These are phyloP conservation scores for Nosema muscidifuracis DNA, from an alignment of 371 early-diverging fungal genomes.

Conservation along the genomic window DNA sequence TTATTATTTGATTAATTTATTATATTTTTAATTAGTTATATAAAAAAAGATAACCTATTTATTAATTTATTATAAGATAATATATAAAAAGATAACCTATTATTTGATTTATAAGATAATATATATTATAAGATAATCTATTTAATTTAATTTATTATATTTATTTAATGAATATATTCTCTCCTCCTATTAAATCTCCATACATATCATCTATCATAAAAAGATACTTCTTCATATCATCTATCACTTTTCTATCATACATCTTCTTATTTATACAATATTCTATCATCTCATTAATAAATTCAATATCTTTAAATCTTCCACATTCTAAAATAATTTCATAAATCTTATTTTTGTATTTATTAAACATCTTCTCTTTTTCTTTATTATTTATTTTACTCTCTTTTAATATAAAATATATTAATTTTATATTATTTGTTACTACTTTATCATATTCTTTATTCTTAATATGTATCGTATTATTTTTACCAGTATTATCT, in stretches of 20 bases:
- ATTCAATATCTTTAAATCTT: conserved; percentile 2
- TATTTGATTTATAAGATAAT: no score
- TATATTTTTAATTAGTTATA: no score
- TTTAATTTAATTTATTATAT: no score
- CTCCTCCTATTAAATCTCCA: neutral
- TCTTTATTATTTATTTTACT: no score
- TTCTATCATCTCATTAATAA: neutral
- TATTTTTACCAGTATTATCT: neutral
- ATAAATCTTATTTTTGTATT: neutral
- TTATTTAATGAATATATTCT: no score
- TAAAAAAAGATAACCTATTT: no score
- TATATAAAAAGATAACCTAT: no score
- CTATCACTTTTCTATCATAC: neutral
- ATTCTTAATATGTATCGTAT: conserved; percentile 3
- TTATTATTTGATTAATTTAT: no score
- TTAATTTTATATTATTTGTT: neutral
- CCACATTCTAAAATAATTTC: neutral
- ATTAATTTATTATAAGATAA: no score
- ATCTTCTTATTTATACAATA: neutral
- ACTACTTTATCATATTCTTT: neutral
- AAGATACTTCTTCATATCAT: neutral
- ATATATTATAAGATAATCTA: no score
- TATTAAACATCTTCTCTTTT: neutral
- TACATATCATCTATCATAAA: neutral
- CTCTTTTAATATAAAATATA: neutral